phyloP scores from a whole-genome alignment of 768 basidiomycete species.

The Tulasnella sp. region DNA sequence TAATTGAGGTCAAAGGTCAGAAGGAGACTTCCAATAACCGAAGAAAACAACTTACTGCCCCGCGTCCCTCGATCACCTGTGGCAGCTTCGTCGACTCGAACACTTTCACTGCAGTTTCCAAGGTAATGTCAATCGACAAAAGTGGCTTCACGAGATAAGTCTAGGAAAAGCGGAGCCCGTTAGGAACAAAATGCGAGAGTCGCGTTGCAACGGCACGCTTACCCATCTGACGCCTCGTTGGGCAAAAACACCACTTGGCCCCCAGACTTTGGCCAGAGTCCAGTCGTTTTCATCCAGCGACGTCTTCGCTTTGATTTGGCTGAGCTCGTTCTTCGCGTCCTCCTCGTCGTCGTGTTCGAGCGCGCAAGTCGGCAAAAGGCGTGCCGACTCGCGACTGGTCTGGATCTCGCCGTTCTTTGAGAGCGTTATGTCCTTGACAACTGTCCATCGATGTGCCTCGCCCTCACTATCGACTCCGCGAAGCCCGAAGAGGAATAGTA shows the following conservation, averaged over 20 bases:
- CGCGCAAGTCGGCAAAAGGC: background rate
- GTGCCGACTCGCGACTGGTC: background rate
- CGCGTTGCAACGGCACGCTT: background rate
- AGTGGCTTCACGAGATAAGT: background rate
- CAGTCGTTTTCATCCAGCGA: slow-evolving; percentile 4
- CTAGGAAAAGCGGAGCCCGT: background rate
- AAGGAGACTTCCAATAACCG: background rate
- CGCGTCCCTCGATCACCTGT: background rate
- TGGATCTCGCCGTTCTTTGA: slow-evolving; percentile 1
- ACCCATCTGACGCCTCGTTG: background rate
- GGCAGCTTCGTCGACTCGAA: background rate
- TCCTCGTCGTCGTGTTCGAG: background rate
- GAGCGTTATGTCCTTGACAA: slow-evolving; percentile 5
- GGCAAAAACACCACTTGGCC: background rate
- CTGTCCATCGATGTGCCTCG: background rate
- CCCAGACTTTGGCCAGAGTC: slow-evolving; percentile 9
- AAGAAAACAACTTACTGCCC: background rate
- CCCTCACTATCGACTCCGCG: background rate
- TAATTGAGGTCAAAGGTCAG: background rate
- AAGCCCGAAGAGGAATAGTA: slow-evolving; percentile 5
- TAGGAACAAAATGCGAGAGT: background rate
- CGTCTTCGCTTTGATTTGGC: background rate
- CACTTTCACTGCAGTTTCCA: background rate
- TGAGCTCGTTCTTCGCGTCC: background rate
- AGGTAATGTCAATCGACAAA: background rate